Evolutionary conservation across 331 rosid genomes (phyloP).

Genomic region (Dryas integrifolia): DNA sequence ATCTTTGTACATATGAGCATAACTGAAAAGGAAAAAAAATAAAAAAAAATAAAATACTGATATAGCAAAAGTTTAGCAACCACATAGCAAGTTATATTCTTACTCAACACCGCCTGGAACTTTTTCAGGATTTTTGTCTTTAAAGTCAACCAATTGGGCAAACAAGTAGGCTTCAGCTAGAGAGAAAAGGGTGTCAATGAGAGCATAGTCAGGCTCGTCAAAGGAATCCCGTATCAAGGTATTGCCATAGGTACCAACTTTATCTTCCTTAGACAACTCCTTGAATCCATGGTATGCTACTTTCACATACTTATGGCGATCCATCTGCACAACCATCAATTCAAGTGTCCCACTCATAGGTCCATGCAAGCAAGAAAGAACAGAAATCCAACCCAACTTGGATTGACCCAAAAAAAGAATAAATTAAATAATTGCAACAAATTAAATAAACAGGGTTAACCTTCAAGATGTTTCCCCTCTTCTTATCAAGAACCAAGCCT

Average conservation of each 20-base stretch:
- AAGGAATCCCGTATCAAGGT: slow-evolving; percentile 82
- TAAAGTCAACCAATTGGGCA: slow-evolving; percentile 90
- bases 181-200: slow-evolving; percentile 89
- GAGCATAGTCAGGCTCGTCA: slow-evolving; percentile 94
- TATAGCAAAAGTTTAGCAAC: neutral
- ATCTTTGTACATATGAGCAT: slow-evolving; percentile 86
- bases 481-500: slow-evolving; percentile 98
- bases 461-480: slow-evolving; percentile 97
- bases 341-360: neutral
- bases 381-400: neutral
- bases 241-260: slow-evolving; percentile 85
- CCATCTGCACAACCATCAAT: slow-evolving; percentile 62
- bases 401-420: slow-evolving; percentile 6
- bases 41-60: neutral
- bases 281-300: slow-evolving; percentile 96
- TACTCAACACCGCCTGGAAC: slow-evolving; percentile 67
- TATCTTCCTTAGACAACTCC: slow-evolving; percentile 89
- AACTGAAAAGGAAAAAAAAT: slow-evolving; percentile 42
- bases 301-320: slow-evolving; percentile 97
- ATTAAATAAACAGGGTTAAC: slow-evolving; percentile 35
- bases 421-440: neutral
- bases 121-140: slow-evolving; percentile 59
- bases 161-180: slow-evolving; percentile 97
- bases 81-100: slow-evolving; percentile 31
- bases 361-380: neutral